Conservation (phyloP, 495 filamentous ascomycete species). For the Hyaloscypha hepaticicola region DNA sequence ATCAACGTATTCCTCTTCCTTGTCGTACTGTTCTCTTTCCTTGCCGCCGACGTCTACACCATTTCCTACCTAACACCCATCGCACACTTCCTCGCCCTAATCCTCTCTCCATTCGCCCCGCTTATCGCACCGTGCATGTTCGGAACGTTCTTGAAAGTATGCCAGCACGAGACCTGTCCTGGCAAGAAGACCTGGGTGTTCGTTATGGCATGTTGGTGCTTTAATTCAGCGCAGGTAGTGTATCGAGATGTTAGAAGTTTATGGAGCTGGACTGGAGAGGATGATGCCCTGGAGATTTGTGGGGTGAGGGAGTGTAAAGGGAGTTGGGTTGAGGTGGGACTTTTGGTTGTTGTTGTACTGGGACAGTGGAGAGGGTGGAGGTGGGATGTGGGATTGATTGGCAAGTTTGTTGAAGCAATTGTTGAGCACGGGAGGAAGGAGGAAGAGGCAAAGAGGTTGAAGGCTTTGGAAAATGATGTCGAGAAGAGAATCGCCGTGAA, state of each 20-base stretch:
- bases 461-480: neutral
- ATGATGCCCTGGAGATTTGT: slow-evolving; percentile 3
- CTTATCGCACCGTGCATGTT: slow-evolving; percentile 1
- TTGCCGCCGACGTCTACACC: slow-evolving; percentile 4
- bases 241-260: neutral
- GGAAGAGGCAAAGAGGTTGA: neutral
- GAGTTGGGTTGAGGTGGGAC: neutral
- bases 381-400: slow-evolving; percentile 8
- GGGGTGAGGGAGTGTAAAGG: neutral
- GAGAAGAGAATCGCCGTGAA: neutral
- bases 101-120: slow-evolving; percentile 4
- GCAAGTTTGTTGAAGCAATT: slow-evolving; percentile 2
- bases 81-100: slow-evolving; percentile 7
- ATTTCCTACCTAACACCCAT: slow-evolving; percentile 11
- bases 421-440: neutral
- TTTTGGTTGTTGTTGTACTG: slow-evolving; percentile 3
- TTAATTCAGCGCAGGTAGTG: slow-evolving; percentile 3
- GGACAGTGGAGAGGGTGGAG: slow-evolving; percentile 1
- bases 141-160: slow-evolving; percentile 12
- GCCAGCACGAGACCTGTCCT: neutral
- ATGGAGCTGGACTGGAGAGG: neutral
- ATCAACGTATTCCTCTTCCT: neutral
- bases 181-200: slow-evolving; percentile 10
- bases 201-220: slow-evolving; percentile 3
- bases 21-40: neutral